phyloP scores from a whole-genome alignment of 140 eudicot species.

The Anethum foeniculum region DNA sequence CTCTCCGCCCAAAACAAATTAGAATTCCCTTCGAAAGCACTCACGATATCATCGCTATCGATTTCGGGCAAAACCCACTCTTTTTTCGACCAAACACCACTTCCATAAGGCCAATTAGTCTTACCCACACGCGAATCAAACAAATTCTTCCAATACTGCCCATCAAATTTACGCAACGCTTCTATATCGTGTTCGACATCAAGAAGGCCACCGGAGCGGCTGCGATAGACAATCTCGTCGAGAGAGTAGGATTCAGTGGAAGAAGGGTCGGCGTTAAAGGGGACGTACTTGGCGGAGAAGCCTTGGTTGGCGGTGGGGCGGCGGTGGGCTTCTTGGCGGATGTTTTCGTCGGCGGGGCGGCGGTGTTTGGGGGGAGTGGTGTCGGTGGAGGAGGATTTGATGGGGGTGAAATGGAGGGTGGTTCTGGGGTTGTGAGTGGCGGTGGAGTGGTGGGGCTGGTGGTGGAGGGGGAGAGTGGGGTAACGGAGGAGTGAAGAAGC shows the following conservation, averaged over 20 bases:
- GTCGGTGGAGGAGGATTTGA: constrained; percentile 28
- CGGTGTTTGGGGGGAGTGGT: constrained; percentile 33
- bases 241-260: constrained; percentile 38
- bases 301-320: constrained; percentile 10
- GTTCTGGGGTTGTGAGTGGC: constrained; percentile 16
- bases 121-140: constrained; percentile 48
- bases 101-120: constrained; percentile 52
- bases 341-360: constrained; percentile 45
- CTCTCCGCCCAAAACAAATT: constrained; percentile 57
- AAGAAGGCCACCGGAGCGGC: constrained; percentile 43
- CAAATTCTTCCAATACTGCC: constrained; percentile 30
- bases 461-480: constrained; percentile 6
- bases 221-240: constrained; percentile 45
- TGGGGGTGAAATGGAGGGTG: constrained; percentile 3
- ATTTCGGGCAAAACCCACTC: constrained; percentile 57
- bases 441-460: constrained; percentile 13
- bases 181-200: constrained; percentile 46
- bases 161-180: constrained; percentile 27
- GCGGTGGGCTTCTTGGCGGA: constrained; percentile 49
- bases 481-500: constrained; percentile 20
- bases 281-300: constrained; percentile 54
- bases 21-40: constrained; percentile 51
- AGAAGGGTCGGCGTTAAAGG: constrained; percentile 35
- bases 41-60: constrained; percentile 41
- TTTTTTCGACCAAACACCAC: constrained; percentile 55